Base-by-base conservation (phyloP, 2,329 filamentous ascomycete genomes). In the Fusarium fracticaudum region DNA sequence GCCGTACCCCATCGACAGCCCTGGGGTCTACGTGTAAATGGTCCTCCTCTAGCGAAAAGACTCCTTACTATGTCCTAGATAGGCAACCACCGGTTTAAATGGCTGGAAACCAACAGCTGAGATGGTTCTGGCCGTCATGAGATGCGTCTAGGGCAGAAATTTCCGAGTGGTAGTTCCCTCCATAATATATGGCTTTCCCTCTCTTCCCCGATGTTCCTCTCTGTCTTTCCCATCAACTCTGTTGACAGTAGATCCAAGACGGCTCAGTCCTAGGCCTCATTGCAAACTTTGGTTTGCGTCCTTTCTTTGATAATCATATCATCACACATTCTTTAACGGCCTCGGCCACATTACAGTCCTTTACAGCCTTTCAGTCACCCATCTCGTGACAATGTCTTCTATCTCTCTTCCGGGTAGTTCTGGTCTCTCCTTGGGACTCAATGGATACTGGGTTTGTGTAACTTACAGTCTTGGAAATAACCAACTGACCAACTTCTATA, bases 211-310 rank as follows among this genome's bases (percentile, higher is more conserved):
- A 29, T 40, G 35, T 51, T 62, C 48, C 59, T 45, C 51, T 74
- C 43, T 64, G 54, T 48, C 43, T 69, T 69, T 54, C 40, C 45
- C 20, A 74, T 76, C 73, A 77, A 75, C 65, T 71, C 67, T 76
- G 60, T 68, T 74, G 67, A 62, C 72, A 76, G 66, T 77, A 65
- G 76, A 62, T 60, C 61, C 73, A 76, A 81, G 76, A 80, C 75
- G 74, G 76, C 75, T 79, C 73, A 74, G 79, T 80, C 58, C 73
- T 64, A 77, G 73, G 76, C 79, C 79, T 74, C 43, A 48, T 76
- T 82, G 82, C 79, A 79, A 73, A 80, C 81, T 73, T 73, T 77
- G 78, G 80, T 83, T 81, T 83, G 80, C 81, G 82, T 83, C 80
- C 81, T 78, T 82, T 84, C 83, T 64, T 84, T 84, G 75, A 81